phyloP scores from a whole-genome alignment of 1,284 basidiomycete species.

The Anthracocystis panici-leucophaei region DNA sequence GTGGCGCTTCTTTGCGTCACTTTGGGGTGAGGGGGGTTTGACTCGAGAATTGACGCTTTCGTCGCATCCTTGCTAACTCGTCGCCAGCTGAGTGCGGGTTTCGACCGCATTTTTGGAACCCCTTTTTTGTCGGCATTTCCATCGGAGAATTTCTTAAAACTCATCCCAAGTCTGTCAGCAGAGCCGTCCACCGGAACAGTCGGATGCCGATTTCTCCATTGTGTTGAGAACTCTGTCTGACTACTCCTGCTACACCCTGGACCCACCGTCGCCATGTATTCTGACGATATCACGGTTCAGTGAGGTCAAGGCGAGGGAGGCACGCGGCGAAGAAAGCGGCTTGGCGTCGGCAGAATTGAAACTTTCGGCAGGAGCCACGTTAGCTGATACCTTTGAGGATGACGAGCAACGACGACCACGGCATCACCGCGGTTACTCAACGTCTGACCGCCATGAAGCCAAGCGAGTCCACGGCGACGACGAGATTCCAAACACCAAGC shows the following conservation, averaged over 20 bases:
- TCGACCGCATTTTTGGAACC: background rate
- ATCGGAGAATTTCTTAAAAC: background rate
- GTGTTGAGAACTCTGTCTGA: background rate
- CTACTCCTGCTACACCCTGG: background rate
- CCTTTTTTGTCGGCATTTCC: background rate
- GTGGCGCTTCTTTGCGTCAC: slow-evolving; percentile 45
- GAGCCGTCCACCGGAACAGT: background rate
- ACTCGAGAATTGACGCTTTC: background rate
- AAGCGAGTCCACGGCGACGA: background rate
- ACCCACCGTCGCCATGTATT: background rate
- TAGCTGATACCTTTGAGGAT: background rate
- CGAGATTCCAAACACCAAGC: no score
- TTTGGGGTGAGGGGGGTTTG: background rate
- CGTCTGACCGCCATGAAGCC: background rate
- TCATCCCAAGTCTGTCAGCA: no score
- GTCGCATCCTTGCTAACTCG: background rate
- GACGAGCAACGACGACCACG: slow-evolving; percentile 5
- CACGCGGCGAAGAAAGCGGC: no score
- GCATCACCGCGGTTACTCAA: slow-evolving; percentile 7
- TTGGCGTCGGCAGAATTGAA: slow-evolving; percentile 1
- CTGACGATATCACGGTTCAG: background rate
- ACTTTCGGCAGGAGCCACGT: no score
- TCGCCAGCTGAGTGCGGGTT: background rate
- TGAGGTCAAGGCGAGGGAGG: background rate
- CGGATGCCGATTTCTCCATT: background rate